Evolutionary conservation across 805 yeast genomes (phyloP).

Genomic region (Candida methanosorbosa): DNA sequence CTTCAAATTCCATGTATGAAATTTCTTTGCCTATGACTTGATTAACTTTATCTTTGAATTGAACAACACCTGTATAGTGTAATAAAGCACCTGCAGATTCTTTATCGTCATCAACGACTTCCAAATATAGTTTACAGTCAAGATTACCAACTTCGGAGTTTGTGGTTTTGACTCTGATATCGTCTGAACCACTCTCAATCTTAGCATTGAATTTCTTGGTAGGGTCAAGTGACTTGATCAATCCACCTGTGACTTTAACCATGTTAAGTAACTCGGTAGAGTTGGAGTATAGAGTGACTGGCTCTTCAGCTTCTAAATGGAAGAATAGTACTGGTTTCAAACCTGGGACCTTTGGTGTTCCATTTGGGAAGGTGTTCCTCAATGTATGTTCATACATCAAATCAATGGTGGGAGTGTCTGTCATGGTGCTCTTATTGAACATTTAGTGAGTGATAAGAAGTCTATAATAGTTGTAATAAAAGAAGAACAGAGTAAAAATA

Average conservation of each 20-base stretch:
- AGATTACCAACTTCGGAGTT: constrained; percentile 23
- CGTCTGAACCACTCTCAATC: constrained; percentile 37
- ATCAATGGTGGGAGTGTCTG: not conserved
- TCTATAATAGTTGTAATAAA: too few relatives aligned
- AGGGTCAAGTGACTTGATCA: constrained; percentile 27
- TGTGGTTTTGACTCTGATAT: constrained; percentile 28
- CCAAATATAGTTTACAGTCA: constrained; percentile 41
- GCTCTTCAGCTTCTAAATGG: constrained; percentile 26
- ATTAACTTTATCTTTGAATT: constrained; percentile 24
- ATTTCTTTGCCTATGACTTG: constrained; percentile 27
- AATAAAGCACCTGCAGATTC: constrained; percentile 29
- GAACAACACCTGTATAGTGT: constrained; percentile 41
- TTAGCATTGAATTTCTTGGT: constrained; percentile 29
- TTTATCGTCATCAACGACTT: constrained; percentile 21
- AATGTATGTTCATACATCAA: not conserved
- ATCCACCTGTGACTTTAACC: constrained; percentile 27
- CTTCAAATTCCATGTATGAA: constrained; percentile 29
- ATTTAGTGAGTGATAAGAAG: too few relatives aligned
- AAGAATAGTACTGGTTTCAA: constrained; percentile 29
- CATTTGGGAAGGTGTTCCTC: not conserved
- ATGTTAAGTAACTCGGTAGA: constrained; percentile 16
- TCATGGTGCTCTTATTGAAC: not conserved
- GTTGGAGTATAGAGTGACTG: constrained; percentile 19
- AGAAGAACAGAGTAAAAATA: too few relatives aligned
- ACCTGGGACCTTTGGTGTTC: constrained; percentile 10